Evolutionary conservation across 805 yeast species (phyloP).

Genomic region (Candida andamanensis): DNA sequence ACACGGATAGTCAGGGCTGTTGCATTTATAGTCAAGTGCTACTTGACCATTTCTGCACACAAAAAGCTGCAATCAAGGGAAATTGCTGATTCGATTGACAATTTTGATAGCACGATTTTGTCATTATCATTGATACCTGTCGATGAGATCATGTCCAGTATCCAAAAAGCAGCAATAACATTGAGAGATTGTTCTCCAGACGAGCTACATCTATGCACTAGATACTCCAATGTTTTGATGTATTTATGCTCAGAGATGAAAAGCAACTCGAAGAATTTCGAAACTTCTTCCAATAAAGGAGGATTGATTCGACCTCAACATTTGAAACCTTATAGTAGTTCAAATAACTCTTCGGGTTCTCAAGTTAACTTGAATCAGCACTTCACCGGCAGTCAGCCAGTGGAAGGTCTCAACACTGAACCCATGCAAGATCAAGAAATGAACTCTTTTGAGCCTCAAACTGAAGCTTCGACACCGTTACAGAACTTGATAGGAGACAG

Average conservation of each 20-base stretch:
- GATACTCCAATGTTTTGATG: conserved; percentile 74
- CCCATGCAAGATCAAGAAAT: background rate
- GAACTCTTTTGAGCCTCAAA: background rate
- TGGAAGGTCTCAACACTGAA: background rate
- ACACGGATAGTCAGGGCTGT: conserved; percentile 82
- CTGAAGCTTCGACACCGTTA: conserved; percentile 14
- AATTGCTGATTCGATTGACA: conserved; percentile 16
- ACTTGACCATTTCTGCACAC: conserved; percentile 56
- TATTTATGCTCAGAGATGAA: conserved; percentile 74
- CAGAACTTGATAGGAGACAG: conserved; percentile 28
- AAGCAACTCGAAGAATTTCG: conserved; percentile 30
- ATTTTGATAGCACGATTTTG: conserved; percentile 45
- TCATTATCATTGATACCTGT: conserved; percentile 61
- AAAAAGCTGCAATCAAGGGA: conserved; percentile 15
- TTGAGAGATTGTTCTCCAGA: conserved; percentile 84
- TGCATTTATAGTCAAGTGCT: conserved; percentile 85
- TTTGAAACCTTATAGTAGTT: background rate
- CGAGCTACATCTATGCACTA: conserved; percentile 75
- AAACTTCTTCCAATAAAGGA: conserved; percentile 5
- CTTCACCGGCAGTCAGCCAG: background rate
- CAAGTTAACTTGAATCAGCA: conserved; percentile 3
- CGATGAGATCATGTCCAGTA: conserved; percentile 62
- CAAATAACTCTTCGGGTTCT: conserved; percentile 1
- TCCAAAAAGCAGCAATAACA: conserved; percentile 68
- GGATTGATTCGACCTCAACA: background rate